These are phyloP conservation scores for Paraphaeosphaeria minitans DNA, from an alignment of 2,329 filamentous ascomycete species.

Conservation along the genomic window DNA sequence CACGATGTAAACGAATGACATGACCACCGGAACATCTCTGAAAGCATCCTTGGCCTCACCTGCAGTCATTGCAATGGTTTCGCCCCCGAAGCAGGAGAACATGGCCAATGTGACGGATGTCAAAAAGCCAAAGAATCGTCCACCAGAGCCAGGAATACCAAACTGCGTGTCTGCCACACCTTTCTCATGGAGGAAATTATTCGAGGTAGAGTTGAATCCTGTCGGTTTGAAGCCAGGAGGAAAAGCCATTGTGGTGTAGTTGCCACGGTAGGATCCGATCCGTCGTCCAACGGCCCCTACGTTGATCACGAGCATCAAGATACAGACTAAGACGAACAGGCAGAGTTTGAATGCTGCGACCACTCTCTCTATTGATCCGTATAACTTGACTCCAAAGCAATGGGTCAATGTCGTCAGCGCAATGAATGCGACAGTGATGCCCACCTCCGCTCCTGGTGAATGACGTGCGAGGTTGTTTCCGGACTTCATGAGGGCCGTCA, in stretches of 20 bases:
- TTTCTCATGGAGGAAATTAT: conserved; percentile 5
- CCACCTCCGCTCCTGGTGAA: conserved; percentile 19
- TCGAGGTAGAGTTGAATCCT: conserved; percentile 21
- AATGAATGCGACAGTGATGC: conserved; percentile 28
- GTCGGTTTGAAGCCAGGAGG: conserved; percentile 30
- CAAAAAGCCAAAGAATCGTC: conserved; percentile 37
- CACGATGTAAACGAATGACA: conserved; percentile 40
- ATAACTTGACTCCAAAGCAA: conserved; percentile 34
- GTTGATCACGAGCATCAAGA: conserved; percentile 36
- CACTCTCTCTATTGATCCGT: conserved; percentile 37
- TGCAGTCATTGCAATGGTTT: conserved; percentile 38
- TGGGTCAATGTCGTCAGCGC: conserved; percentile 30
- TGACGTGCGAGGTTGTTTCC: conserved; percentile 15
- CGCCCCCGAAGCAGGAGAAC: conserved; percentile 40
- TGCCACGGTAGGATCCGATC: conserved; percentile 17
- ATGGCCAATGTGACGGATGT: conserved; percentile 37
- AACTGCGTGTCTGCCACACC: conserved; percentile 23
- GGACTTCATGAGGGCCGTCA: conserved; percentile 25
- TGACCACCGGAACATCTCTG: conserved; percentile 35
- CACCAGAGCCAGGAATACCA: conserved; percentile 30
- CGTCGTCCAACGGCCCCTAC: conserved; percentile 27
- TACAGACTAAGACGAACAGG: conserved; percentile 31
- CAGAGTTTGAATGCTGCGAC: conserved; percentile 40
- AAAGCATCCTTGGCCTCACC: conserved; percentile 38
- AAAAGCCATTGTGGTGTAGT: conserved; percentile 29